Percentiles rank a stretch among this genome's conserved stretches.
Conservation (phyloP, 2,329 filamentous ascomycete species). For the Amesomyces nigricolor region DNA sequence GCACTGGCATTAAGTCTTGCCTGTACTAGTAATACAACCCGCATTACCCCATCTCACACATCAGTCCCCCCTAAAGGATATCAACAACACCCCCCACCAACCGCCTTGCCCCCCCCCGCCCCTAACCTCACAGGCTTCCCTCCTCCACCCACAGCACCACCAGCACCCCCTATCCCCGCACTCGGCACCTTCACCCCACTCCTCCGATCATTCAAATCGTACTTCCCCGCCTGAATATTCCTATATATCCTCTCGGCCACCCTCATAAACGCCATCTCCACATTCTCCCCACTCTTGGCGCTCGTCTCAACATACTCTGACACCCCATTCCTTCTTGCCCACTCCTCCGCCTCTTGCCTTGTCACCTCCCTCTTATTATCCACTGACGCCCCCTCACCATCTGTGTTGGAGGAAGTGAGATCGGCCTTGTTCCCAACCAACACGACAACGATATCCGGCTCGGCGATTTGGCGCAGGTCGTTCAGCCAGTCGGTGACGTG, state of each 20-base stretch:
- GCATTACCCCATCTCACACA: too few species aligned
- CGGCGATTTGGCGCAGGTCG: constrained; percentile 89
- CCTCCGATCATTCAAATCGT: constrained; percentile 87
- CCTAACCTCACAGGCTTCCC: constrained; percentile 42
- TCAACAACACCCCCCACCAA: constrained; percentile 46
- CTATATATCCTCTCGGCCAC: constrained; percentile 94
- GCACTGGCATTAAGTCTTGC: too few species aligned
- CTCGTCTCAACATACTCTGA: constrained; percentile 94
- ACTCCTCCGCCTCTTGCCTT: constrained; percentile 76
- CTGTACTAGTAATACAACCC: background rate
- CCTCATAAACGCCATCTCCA: constrained; percentile 87
- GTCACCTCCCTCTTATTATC: constrained; percentile 74
- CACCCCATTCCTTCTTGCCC: constrained; percentile 80
- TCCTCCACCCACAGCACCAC: constrained; percentile 32
- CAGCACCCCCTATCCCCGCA: constrained; percentile 34
- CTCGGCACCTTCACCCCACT: constrained; percentile 77
- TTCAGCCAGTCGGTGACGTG: constrained; percentile 91
- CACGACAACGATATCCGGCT: constrained; percentile 90
- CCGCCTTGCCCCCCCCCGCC: constrained; percentile 32
- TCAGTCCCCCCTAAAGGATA: background rate
- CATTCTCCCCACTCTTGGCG: constrained; percentile 90
- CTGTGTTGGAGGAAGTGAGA: constrained; percentile 47
- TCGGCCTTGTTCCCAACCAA: constrained; percentile 95
- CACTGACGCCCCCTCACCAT: constrained; percentile 30
- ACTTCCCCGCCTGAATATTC: constrained; percentile 92